Percentiles rank a stretch among this genome's conserved stretches.
These are phyloP conservation scores for Leishmania tarentolae DNA, from an alignment of 208 protist genomes.

Conservation along the genomic window DNA sequence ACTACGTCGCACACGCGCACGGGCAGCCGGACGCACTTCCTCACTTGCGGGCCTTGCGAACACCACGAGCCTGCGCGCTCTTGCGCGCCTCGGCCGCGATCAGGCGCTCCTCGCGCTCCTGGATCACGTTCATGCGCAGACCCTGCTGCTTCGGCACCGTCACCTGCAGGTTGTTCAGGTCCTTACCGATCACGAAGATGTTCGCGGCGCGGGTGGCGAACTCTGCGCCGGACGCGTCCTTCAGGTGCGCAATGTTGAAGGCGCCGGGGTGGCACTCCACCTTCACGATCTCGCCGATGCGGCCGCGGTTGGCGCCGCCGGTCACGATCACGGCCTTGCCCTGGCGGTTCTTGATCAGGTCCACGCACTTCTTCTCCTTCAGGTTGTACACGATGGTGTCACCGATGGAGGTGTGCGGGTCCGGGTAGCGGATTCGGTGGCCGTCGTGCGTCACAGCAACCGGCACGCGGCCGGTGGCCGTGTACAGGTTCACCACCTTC, in stretches of 20 bases:
- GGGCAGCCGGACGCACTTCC: background rate
- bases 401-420: slow-evolving; percentile 95
- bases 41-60: slow-evolving; percentile 70
- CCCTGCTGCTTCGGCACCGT: slow-evolving; percentile 97
- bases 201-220: slow-evolving; percentile 99
- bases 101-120: slow-evolving; percentile 87
- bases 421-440: slow-evolving; percentile 99
- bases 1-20: background rate
- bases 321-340: slow-evolving; percentile 97
- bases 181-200: slow-evolving; percentile 99
- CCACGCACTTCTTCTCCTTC: slow-evolving; percentile 93
- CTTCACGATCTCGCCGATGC: slow-evolving; percentile 97
- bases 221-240: slow-evolving; percentile 88
- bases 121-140: slow-evolving; percentile 90
- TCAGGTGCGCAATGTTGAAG: slow-evolving; percentile 98
- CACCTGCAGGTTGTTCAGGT: slow-evolving; percentile 87
- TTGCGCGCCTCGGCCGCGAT: slow-evolving; percentile 79
- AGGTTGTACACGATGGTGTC: slow-evolving; percentile 99
- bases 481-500: slow-evolving; percentile 92
- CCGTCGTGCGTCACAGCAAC: slow-evolving; percentile 99
- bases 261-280: slow-evolving; percentile 95
- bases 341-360: slow-evolving; percentile 89
- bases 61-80: slow-evolving; percentile 37
- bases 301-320: slow-evolving; percentile 97
- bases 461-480: slow-evolving; percentile 95